Conservation (phyloP, 148 eudicot species). For the Vaccinium vitisidaea region DNA sequence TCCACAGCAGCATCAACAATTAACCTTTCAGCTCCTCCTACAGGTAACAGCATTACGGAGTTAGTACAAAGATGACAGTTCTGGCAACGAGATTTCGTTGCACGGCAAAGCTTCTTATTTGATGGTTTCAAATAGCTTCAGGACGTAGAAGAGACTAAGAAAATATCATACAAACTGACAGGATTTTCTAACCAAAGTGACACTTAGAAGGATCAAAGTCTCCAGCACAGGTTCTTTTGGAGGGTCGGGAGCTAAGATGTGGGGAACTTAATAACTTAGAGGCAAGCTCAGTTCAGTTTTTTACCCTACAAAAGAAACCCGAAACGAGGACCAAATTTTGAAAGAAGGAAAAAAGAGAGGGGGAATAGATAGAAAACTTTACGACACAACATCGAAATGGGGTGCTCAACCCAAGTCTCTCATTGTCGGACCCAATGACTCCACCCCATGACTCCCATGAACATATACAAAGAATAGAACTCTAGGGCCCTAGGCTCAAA, state of each 20-base stretch:
- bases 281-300: background rate
- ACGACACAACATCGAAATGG: background rate
- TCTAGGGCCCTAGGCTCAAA: background rate
- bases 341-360: background rate
- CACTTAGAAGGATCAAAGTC: background rate
- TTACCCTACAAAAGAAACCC: background rate
- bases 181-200: background rate
- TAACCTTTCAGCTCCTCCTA: constrained; percentile 98
- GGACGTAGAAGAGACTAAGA: background rate
- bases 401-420: background rate
- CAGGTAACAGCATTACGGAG: background rate
- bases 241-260: background rate
- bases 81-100: background rate
- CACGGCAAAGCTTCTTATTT: background rate
- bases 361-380: background rate
- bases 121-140: background rate
- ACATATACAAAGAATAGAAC: background rate
- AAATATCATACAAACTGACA: background rate
- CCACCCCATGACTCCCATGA: background rate
- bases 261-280: background rate
- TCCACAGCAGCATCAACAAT: constrained; percentile 94
- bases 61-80: background rate
- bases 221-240: background rate
- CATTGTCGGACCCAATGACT: background rate
- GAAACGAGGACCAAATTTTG: background rate